A percentile compares a stretch with the other conserved stretches of the same genome.
Conservation (phyloP, 176 grass and related monocot species). For the Chrysopogon serrulatus region DNA sequence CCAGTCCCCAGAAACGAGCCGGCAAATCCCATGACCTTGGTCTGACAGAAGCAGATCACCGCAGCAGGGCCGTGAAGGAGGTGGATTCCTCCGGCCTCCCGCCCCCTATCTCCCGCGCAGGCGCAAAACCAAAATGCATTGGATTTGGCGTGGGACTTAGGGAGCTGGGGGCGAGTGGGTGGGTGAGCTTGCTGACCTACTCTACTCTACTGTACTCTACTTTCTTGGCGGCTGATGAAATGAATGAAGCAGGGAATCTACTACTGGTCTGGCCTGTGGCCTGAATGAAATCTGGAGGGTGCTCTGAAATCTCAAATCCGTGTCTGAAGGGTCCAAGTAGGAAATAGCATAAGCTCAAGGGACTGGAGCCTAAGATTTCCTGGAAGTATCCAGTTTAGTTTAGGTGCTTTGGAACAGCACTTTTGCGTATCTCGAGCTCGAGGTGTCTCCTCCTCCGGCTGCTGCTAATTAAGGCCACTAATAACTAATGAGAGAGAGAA, state of each 20-base stretch:
- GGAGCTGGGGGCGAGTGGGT: not conserved
- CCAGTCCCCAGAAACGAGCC: not conserved
- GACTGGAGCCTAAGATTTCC: not conserved
- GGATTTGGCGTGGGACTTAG: not conserved
- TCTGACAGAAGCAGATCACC: slow-evolving; percentile 5
- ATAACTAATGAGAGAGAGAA: not conserved
- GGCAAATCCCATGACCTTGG: slow-evolving; percentile 25
- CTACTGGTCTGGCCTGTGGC: not conserved
- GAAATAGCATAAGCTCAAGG: not conserved
- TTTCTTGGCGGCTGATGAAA: slow-evolving; percentile 26
- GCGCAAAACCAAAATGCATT: not conserved
- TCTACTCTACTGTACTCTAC: not conserved
- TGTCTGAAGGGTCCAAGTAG: not conserved
- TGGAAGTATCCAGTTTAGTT: not conserved
- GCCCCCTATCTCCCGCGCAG: not conserved
- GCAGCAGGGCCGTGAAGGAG: not conserved
- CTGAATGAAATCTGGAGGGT: not conserved
- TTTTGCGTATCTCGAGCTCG: slow-evolving; percentile 40
- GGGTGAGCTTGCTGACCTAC: not conserved
- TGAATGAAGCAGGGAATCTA: not conserved
- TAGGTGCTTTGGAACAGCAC: slow-evolving; percentile 22
- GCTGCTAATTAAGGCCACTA: slow-evolving; percentile 29
- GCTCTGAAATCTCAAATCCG: slow-evolving; percentile 13
- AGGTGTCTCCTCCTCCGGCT: slow-evolving; percentile 42
- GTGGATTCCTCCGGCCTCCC: not conserved